Evolutionary conservation across 257 asterid genomes (phyloP).

Genomic region (Petunia secreta): DNA sequence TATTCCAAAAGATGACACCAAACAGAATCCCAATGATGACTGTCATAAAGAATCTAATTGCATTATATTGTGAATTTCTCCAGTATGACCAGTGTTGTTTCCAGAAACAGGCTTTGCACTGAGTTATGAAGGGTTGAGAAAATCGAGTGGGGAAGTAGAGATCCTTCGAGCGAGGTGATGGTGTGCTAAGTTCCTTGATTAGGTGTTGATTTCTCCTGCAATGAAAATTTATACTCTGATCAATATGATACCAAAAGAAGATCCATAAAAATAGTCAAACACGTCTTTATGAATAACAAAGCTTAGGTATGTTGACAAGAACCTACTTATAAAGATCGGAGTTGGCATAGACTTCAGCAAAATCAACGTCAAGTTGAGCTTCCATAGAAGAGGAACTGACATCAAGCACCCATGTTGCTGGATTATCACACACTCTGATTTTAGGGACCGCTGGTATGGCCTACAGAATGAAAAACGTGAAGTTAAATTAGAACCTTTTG

Average conservation of each 20-base stretch:
- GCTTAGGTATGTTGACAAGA: background rate
- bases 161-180: constrained; percentile 47
- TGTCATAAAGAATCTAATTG: constrained; percentile 62
- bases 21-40: constrained; percentile 51
- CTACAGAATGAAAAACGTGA: constrained; percentile 35
- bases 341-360: constrained; percentile 66
- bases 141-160: constrained; percentile 56
- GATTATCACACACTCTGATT: constrained; percentile 72
- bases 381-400: constrained; percentile 63
- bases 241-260: background rate
- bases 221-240: constrained; percentile 12
- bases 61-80: constrained; percentile 68
- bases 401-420: constrained; percentile 96
- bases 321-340: constrained; percentile 62
- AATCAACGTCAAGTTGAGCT: constrained; percentile 65
- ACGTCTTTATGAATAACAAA: background rate
- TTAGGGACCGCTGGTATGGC: constrained; percentile 67
- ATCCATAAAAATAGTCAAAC: background rate
- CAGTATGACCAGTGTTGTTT: constrained; percentile 74
- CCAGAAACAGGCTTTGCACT: constrained; percentile 70
- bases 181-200: constrained; percentile 54
- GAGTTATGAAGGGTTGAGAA: constrained; percentile 63
- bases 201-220: constrained; percentile 53
- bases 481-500: background rate
- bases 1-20: constrained; percentile 76